Percentiles rank a stretch among this genome's conserved stretches.
phyloP scores from a whole-genome alignment of 306 rosid species.

The Macrotyloma uniflorum region DNA sequence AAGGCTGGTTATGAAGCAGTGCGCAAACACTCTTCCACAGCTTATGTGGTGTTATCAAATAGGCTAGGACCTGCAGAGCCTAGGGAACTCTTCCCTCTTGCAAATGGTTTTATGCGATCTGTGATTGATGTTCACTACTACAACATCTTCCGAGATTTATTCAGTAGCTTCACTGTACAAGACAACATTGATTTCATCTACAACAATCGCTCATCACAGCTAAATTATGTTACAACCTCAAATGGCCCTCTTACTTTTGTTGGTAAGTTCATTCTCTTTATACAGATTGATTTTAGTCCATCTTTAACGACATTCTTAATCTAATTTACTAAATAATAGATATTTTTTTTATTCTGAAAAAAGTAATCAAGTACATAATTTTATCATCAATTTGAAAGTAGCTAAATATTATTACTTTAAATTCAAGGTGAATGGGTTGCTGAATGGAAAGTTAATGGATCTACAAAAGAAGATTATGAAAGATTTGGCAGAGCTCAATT shows the following conservation, averaged over 20 bases:
- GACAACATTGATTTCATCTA: slow-evolving; percentile 64
- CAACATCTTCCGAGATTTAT: slow-evolving; percentile 50
- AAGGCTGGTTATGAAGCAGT: slow-evolving; percentile 65
- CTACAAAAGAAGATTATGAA: slow-evolving; percentile 62
- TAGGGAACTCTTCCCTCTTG: slow-evolving; percentile 61
- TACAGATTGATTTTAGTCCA: too few species aligned
- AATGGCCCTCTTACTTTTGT: slow-evolving; percentile 79
- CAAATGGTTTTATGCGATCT: slow-evolving; percentile 44
- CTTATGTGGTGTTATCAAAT: slow-evolving; percentile 63
- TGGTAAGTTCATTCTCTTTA: slow-evolving; percentile 45
- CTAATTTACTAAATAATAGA: too few species aligned
- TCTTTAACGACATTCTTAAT: too few species aligned
- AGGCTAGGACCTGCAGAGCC: slow-evolving; percentile 53
- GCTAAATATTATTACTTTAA: background rate
- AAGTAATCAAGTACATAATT: too few species aligned
- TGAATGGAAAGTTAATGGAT: slow-evolving; percentile 60
- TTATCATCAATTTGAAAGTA: background rate
- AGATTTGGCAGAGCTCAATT: slow-evolving; percentile 65
- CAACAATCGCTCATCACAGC: slow-evolving; percentile 51
- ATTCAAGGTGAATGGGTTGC: slow-evolving; percentile 79
- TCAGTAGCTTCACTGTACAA: slow-evolving; percentile 51
- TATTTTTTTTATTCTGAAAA: too few species aligned
- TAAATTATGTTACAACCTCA: slow-evolving; percentile 58
- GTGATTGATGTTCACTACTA: slow-evolving; percentile 82
- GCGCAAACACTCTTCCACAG: slow-evolving; percentile 55